Conservation (phyloP, 192 early-diverging fungal species). For the Fimicolochytrium jonesii region DNA sequence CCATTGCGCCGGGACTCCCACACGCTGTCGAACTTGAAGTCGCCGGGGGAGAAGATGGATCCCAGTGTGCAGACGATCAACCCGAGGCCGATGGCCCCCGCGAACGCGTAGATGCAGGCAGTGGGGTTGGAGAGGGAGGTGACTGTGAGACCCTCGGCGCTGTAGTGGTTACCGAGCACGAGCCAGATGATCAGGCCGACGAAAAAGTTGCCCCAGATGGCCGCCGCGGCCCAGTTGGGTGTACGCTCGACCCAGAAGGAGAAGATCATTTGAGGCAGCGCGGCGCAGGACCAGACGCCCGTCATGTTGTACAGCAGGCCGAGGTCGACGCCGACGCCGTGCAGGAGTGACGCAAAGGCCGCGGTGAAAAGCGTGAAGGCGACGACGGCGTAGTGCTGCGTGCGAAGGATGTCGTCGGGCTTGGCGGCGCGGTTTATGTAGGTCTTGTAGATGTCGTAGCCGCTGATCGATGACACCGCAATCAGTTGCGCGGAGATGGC, state of each 20-base stretch:
- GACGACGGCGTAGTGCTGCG: slow-evolving; percentile 46
- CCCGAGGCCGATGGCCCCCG: slow-evolving; percentile 55
- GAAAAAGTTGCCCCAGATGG: slow-evolving; percentile 49
- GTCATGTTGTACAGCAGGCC: slow-evolving; percentile 59
- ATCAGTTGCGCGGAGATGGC: slow-evolving; percentile 72
- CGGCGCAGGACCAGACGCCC: slow-evolving; percentile 63
- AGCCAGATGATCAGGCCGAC: slow-evolving; percentile 60
- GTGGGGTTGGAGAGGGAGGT: slow-evolving; percentile 61
- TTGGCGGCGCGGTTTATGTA: slow-evolving; percentile 66
- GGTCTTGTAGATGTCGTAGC: slow-evolving; percentile 68
- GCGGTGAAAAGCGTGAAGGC: slow-evolving; percentile 71
- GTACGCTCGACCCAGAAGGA: slow-evolving; percentile 65
- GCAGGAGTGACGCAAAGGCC: slow-evolving; percentile 54
- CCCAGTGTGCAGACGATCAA: slow-evolving; percentile 35
- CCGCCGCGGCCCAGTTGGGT: slow-evolving; percentile 45
- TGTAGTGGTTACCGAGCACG: slow-evolving; percentile 43
- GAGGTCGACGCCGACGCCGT: slow-evolving; percentile 58
- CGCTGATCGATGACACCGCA: slow-evolving; percentile 67
- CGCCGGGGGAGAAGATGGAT: neutral
- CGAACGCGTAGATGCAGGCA: too few species aligned
- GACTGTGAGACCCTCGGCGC: slow-evolving; percentile 53
- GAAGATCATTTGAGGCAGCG: slow-evolving; percentile 34
- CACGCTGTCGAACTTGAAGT: slow-evolving; percentile 5
- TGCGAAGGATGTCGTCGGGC: slow-evolving; percentile 54
- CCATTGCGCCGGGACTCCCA: slow-evolving; percentile 20